Conservation (phyloP, 371 early-diverging fungal genomes). For the Apophysomyces sp. region DNA sequence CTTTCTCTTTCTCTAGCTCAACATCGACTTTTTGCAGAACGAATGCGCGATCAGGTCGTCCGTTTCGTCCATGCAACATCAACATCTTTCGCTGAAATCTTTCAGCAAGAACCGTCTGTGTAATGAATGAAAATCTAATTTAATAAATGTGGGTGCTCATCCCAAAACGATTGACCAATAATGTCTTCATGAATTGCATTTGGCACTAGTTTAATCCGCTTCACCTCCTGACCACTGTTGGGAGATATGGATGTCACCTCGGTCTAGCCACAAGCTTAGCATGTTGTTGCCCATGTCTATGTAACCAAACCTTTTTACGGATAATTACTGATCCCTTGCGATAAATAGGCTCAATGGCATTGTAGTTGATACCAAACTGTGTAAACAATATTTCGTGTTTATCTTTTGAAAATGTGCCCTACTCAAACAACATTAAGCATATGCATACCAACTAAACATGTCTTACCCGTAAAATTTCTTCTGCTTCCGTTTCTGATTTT, state of each 20-base stretch:
- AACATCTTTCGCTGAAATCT: too few species aligned
- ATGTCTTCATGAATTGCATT: slow-evolving; percentile 77
- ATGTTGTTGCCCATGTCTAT: not conserved
- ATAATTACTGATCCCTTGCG: slow-evolving; percentile 85
- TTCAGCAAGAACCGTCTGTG: too few species aligned
- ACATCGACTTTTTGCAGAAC: too few species aligned
- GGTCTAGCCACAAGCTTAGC: slow-evolving; percentile 14
- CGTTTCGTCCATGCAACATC: too few species aligned
- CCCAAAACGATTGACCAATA: slow-evolving; percentile 89
- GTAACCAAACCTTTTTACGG: slow-evolving; percentile 51
- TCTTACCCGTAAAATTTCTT: slow-evolving; percentile 62
- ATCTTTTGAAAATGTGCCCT: slow-evolving; percentile 80
- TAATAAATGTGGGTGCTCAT: slow-evolving; percentile 32
- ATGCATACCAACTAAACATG: not conserved
- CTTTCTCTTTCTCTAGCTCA: too few species aligned
- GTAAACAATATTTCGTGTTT: slow-evolving; percentile 92
- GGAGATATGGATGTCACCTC: slow-evolving; percentile 39
- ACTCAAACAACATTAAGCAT: not conserved
- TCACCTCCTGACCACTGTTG: slow-evolving; percentile 28
- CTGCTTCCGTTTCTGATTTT: slow-evolving; percentile 66
- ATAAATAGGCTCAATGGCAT: slow-evolving; percentile 74
- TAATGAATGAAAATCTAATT: not conserved
- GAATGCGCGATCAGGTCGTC: too few species aligned
- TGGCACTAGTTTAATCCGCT: slow-evolving; percentile 38
- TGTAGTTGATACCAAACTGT: slow-evolving; percentile 87